Conservation (phyloP, 2,329 filamentous ascomycete species). For the Pseudodiploospora longispora region DNA sequence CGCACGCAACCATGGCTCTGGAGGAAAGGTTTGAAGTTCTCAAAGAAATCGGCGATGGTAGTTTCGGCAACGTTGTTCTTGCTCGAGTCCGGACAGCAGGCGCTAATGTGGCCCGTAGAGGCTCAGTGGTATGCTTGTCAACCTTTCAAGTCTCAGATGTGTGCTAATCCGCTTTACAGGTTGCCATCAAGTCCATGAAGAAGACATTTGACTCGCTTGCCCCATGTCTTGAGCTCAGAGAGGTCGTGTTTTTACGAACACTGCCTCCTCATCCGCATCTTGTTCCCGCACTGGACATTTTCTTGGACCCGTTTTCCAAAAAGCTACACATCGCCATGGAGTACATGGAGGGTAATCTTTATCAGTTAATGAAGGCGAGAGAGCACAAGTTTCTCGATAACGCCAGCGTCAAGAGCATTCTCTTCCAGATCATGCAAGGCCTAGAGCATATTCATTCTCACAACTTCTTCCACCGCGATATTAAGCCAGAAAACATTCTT, state of each 20-base stretch:
- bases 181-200: slow-evolving; percentile 99
- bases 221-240: slow-evolving; percentile 85
- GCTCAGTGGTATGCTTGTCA: slow-evolving; percentile 69
- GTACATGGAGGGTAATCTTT: slow-evolving; percentile 98
- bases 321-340: slow-evolving; percentile 99
- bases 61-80: slow-evolving; percentile 91
- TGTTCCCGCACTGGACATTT: slow-evolving; percentile 96
- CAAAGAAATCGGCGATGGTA: slow-evolving; percentile 98
- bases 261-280: slow-evolving; percentile 83
- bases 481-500: slow-evolving; percentile 98
- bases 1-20: slow-evolving; percentile 55
- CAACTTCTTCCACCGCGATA: slow-evolving; percentile 96
- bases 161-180: slow-evolving; percentile 42
- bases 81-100: slow-evolving; percentile 88
- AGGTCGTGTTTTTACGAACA: slow-evolving; percentile 92
- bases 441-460: slow-evolving; percentile 96
- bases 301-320: slow-evolving; percentile 90
- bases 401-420: slow-evolving; percentile 89
- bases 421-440: slow-evolving; percentile 94
- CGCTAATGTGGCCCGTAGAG: slow-evolving; percentile 77
- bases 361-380: slow-evolving; percentile 96
- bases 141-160: background rate
- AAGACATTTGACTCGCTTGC: slow-evolving; percentile 93
- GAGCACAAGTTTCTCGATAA: slow-evolving; percentile 92
- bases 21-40: slow-evolving; percentile 95